Evolutionary conservation across 2,329 filamentous ascomycete species (phyloP).

Genomic region (Stagonosporopsis chrysanthemi): DNA sequence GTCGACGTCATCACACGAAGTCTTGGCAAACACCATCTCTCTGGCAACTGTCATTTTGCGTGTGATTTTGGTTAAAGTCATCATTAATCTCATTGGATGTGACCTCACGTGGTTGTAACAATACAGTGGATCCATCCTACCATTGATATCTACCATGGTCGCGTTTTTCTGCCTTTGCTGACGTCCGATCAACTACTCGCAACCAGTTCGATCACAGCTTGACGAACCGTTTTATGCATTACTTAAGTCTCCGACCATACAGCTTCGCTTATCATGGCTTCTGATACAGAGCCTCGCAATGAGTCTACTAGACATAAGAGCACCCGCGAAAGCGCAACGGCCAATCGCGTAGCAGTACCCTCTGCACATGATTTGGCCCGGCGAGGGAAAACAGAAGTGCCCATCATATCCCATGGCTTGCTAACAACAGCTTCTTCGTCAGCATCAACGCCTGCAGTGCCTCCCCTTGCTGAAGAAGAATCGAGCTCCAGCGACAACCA

Average conservation of each 20-base stretch:
- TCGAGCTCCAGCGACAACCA: neutral
- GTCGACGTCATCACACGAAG: neutral
- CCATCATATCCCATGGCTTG: too few relatives aligned
- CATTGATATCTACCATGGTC: neutral
- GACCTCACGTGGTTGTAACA: neutral
- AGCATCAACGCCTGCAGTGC: neutral
- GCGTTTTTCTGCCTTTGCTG: neutral
- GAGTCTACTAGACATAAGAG: neutral
- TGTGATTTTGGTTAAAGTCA: neutral
- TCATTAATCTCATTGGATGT: neutral
- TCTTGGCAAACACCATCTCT: neutral
- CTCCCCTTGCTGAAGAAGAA: neutral
- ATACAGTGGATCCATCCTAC: neutral
- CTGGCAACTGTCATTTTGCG: neutral
- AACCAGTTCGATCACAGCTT: neutral
- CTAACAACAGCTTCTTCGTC: neutral
- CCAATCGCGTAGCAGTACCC: too few relatives aligned
- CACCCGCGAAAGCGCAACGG: neutral
- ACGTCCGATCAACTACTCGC: neutral
- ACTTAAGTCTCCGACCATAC: neutral
- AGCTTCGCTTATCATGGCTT: neutral
- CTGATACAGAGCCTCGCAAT: neutral
- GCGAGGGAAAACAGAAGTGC: too few relatives aligned
- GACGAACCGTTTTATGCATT: neutral
- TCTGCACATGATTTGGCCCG: too few relatives aligned